phyloP scores from a whole-genome alignment of 2,329 filamentous ascomycete genomes.

The Tolypocladium ophioglossoides region DNA sequence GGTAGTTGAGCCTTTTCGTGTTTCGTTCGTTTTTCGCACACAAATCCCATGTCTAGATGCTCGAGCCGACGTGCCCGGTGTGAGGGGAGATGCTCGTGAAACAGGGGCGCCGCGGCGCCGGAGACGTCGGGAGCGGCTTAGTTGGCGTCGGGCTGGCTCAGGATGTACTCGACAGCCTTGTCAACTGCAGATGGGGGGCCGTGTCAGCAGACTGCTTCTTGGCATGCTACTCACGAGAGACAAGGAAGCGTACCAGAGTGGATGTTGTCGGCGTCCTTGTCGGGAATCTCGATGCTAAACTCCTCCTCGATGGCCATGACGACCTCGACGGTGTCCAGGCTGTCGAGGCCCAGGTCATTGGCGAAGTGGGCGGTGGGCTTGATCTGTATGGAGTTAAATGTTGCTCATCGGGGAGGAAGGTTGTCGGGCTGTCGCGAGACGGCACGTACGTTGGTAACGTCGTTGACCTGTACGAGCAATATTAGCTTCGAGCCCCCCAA shows the following conservation, averaged over 20 bases:
- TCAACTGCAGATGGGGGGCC: constrained; percentile 49
- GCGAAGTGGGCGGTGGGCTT: constrained; percentile 78
- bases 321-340: constrained; percentile 96
- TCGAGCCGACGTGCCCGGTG: neutral
- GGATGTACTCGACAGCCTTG: constrained; percentile 90
- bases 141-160: constrained; percentile 84
- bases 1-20: neutral
- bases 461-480: constrained; percentile 47
- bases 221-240: neutral
- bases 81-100: neutral
- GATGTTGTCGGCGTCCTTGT: constrained; percentile 91
- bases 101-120: neutral
- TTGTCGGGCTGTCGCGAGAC: neutral
- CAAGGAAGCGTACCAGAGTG: constrained; percentile 65
- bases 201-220: constrained; percentile 2
- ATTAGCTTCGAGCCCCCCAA: constrained; percentile 11
- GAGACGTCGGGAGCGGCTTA: constrained; percentile 19
- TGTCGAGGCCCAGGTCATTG: constrained; percentile 95
- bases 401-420: neutral
- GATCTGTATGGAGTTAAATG: constrained; percentile 48
- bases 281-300: constrained; percentile 89
- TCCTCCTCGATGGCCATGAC: constrained; percentile 99
- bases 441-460: constrained; percentile 47
- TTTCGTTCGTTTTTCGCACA: neutral
- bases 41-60: neutral